phyloP scores from a whole-genome alignment of 2,329 filamentous ascomycete species.

The Nannizzia gypsea region DNA sequence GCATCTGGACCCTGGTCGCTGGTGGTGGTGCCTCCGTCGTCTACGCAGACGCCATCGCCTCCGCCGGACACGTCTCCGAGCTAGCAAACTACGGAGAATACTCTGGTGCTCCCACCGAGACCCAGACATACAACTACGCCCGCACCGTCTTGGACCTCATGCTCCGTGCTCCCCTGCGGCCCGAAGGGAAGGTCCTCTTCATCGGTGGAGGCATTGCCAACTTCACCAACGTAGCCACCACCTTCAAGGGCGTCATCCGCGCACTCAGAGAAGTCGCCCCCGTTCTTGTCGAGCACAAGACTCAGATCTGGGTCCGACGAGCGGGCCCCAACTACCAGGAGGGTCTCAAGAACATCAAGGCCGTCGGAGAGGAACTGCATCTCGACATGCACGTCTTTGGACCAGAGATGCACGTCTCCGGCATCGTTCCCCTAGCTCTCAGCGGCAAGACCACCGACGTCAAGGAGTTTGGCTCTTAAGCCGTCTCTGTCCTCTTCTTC shows the following conservation, averaged over 20 bases:
- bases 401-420: slow-evolving; percentile 77
- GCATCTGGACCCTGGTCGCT: slow-evolving; percentile 95
- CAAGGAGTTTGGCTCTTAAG: slow-evolving; percentile 45
- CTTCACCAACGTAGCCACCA: slow-evolving; percentile 99
- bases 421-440: slow-evolving; percentile 89
- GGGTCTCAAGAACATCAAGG: slow-evolving; percentile 99
- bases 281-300: slow-evolving; percentile 86
- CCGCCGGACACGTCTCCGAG: slow-evolving; percentile 85
- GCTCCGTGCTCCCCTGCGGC: slow-evolving; percentile 73
- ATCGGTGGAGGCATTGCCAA: slow-evolving; percentile 99
- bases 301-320: slow-evolving; percentile 88
- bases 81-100: slow-evolving; percentile 99
- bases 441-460: slow-evolving; percentile 48
- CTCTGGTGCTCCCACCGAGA: slow-evolving; percentile 96
- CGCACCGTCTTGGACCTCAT: slow-evolving; percentile 94
- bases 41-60: slow-evolving; percentile 97
- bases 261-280: slow-evolving; percentile 82
- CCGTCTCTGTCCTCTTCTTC: slow-evolving; percentile 19
- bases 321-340: slow-evolving; percentile 98
- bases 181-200: slow-evolving; percentile 96
- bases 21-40: slow-evolving; percentile 99
- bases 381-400: slow-evolving; percentile 88
- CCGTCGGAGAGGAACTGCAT: slow-evolving; percentile 82
- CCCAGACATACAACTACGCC: slow-evolving; percentile 98
- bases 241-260: slow-evolving; percentile 99